Evolutionary conservation across 1,284 basidiomycete genomes (phyloP).

Genomic region (Irpex sp.): DNA sequence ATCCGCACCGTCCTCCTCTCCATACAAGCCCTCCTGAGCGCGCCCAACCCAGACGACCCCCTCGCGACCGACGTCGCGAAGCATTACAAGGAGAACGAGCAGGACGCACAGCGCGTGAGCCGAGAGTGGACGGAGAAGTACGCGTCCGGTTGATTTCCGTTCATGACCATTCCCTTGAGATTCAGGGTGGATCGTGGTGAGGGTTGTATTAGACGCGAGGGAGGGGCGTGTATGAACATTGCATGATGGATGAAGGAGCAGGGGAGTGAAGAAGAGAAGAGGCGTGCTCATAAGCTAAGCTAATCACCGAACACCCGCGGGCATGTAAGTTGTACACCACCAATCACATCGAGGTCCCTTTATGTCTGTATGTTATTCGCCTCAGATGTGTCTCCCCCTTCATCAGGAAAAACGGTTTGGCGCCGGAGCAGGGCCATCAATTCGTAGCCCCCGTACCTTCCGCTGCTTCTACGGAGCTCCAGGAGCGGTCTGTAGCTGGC

Average conservation of each 20-base stretch:
- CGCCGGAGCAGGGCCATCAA: background rate
- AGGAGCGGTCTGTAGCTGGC: no score
- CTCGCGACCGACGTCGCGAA: constrained; percentile 97
- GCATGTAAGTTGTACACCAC: background rate
- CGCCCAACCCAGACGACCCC: constrained; percentile 99
- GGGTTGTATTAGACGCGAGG: background rate
- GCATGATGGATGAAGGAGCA: background rate
- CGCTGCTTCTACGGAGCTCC: no score
- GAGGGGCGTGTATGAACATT: background rate
- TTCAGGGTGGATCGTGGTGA: background rate
- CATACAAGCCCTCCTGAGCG: constrained; percentile 91
- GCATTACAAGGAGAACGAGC: constrained; percentile 98
- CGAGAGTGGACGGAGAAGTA: constrained; percentile 91
- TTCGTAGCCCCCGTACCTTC: background rate
- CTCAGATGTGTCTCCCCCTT: no score
- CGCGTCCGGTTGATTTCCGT: constrained; percentile 36
- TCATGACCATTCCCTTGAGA: background rate
- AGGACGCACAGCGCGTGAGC: constrained; percentile 86
- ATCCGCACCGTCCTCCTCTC: constrained; percentile 97
- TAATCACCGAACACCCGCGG: background rate
- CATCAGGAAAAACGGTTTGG: background rate
- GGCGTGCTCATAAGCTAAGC: background rate
- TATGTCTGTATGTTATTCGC: no score
- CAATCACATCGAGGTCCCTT: no score
- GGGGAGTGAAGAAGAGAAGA: no score